Evolutionary conservation across 179 eudicot genomes (phyloP).

Genomic region (Silene vulgaris): DNA sequence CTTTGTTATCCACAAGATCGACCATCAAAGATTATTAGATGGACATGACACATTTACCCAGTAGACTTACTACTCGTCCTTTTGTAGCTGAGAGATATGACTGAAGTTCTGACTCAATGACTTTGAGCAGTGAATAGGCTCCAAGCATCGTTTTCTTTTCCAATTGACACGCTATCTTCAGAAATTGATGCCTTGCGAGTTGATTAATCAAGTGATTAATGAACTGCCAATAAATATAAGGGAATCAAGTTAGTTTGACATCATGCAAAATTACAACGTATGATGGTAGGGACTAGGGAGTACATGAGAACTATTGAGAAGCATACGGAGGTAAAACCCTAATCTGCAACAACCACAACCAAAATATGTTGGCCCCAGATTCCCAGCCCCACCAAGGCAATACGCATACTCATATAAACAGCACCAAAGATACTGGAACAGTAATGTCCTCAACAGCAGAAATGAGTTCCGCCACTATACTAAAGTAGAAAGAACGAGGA

Average conservation of each 20-base stretch:
- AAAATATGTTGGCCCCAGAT: too few species aligned
- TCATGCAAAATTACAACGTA: not conserved
- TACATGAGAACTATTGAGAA: not conserved
- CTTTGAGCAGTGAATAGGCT: slow-evolving; percentile 90
- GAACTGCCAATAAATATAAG: slow-evolving; percentile 46
- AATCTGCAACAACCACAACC: too few species aligned
- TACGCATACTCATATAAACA: too few species aligned
- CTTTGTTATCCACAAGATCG: not conserved
- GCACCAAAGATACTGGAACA: not conserved
- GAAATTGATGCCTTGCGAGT: slow-evolving; percentile 86
- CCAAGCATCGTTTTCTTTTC: slow-evolving; percentile 99
- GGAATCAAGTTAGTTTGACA: slow-evolving; percentile 18
- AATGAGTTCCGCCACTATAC: not conserved
- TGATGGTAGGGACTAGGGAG: slow-evolving; percentile 1
- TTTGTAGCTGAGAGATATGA: slow-evolving; percentile 78
- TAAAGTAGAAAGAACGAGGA: not conserved
- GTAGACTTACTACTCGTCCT: slow-evolving; percentile 84
- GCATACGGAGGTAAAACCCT: too few species aligned
- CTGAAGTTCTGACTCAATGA: slow-evolving; percentile 87
- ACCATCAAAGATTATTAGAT: not conserved
- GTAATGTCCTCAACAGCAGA: not conserved
- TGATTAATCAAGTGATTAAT: slow-evolving; percentile 87
- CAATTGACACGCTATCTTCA: slow-evolving; percentile 87
- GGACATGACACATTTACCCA: not conserved
- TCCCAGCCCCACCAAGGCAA: too few species aligned